phyloP scores from a whole-genome alignment of 2,329 filamentous ascomycete genomes.

The Aspergillus phoenicis region DNA sequence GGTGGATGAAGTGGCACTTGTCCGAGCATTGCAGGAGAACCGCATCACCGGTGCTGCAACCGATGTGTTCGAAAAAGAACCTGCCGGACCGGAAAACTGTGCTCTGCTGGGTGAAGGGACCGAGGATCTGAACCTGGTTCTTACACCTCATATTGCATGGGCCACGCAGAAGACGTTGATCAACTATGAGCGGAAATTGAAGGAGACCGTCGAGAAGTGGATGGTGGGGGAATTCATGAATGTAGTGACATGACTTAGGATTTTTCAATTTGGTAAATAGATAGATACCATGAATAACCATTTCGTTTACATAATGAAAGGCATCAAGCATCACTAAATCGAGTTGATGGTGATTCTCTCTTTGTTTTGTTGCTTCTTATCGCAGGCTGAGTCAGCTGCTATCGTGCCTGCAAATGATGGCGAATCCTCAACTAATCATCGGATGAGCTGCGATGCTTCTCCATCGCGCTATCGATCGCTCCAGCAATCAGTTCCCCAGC shows the following conservation, averaged over 20 bases:
- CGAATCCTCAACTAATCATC: neutral
- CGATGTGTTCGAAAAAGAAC: conserved; percentile 55
- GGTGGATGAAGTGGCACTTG: conserved; percentile 54
- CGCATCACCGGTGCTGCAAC: conserved; percentile 54
- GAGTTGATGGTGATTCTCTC: neutral
- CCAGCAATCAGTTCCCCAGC: neutral
- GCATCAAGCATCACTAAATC: too few species aligned
- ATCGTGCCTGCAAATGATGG: neutral
- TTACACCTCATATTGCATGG: conserved; percentile 60
- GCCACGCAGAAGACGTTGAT: conserved; percentile 51
- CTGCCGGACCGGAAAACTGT: conserved; percentile 47
- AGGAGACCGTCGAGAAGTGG: conserved; percentile 53
- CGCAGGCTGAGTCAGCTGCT: neutral
- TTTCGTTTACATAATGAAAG: neutral
- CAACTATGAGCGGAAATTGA: conserved; percentile 49
- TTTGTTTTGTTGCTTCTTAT: neutral
- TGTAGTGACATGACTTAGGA: conserved; percentile 18
- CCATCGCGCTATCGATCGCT: neutral
- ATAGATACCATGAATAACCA: neutral
- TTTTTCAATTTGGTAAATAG: neutral
- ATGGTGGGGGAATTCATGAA: conserved; percentile 34
- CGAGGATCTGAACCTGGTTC: conserved; percentile 52
- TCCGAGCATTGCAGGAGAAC: conserved; percentile 48
- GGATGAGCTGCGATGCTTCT: neutral
- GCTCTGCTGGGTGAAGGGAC: conserved; percentile 49